Conservation (phyloP, 805 yeast species). For the Saccharomycopsis sp. region DNA sequence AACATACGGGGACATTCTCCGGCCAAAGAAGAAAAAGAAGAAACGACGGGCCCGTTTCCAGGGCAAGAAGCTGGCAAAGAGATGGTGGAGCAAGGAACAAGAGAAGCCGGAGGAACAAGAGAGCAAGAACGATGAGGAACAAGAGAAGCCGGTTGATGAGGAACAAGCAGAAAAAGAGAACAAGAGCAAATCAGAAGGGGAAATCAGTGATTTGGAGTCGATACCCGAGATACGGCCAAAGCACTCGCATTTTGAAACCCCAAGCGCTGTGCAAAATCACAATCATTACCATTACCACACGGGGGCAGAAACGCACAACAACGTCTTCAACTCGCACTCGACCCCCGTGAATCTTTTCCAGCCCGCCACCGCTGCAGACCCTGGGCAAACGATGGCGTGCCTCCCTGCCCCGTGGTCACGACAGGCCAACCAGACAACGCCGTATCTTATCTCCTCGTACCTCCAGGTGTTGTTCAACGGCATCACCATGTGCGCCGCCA, state of each 20-base stretch:
- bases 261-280: too few species aligned
- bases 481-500: conserved; percentile 35
- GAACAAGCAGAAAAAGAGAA: too few species aligned
- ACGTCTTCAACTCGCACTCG: conserved; percentile 1
- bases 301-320: background rate
- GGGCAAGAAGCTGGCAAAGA: too few species aligned
- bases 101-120: too few species aligned
- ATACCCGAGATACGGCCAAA: too few species aligned
- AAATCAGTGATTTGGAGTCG: too few species aligned
- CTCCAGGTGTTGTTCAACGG: conserved; percentile 48
- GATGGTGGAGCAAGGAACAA: too few species aligned
- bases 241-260: too few species aligned
- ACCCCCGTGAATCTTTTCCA: conserved; percentile 1
- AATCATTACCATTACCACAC: conserved; percentile 9
- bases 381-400: conserved; percentile 10
- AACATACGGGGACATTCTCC: background rate
- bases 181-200: too few species aligned
- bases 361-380: background rate
- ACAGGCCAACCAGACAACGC: conserved; percentile 23
- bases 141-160: too few species aligned
- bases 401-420: conserved; percentile 19
- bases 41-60: background rate
- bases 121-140: too few species aligned
- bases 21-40: background rate
- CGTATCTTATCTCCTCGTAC: conserved; percentile 54